A percentile compares a stretch with the other conserved stretches of the same genome.
Evolutionary conservation across 163 green algal genomes (phyloP).

Genomic region (Coccomyxa subellipsoidea): DNA sequence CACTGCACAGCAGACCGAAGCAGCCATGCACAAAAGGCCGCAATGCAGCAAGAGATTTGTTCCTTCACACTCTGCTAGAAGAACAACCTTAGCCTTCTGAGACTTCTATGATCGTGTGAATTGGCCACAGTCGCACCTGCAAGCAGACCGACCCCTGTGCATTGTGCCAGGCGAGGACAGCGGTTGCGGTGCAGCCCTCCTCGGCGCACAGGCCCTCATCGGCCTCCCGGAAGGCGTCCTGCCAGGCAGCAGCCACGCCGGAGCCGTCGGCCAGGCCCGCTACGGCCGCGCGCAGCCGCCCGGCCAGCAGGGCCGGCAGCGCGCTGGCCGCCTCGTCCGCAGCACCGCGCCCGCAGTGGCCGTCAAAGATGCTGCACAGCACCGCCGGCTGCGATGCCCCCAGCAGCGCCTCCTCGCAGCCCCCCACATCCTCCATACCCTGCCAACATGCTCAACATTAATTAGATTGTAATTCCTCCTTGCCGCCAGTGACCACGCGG

Average conservation of each 20-base stretch:
- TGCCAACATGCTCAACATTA: neutral
- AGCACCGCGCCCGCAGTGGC: slow-evolving; percentile 67
- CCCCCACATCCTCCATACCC: slow-evolving; percentile 56
- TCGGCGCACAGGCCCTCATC: slow-evolving; percentile 53
- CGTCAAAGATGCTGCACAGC: slow-evolving; percentile 80
- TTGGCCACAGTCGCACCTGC: too few species aligned
- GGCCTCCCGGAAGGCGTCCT: slow-evolving; percentile 47
- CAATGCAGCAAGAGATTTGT: neutral
- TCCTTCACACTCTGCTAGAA: too few species aligned
- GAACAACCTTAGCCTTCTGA: too few species aligned
- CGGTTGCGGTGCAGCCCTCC: slow-evolving; percentile 80
- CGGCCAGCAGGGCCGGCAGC: slow-evolving; percentile 52
- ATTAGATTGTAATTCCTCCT: neutral
- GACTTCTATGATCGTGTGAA: too few species aligned
- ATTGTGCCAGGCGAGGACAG: slow-evolving; percentile 60
- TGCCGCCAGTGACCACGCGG: neutral
- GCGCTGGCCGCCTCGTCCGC: slow-evolving; percentile 48
- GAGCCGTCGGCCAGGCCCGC: slow-evolving; percentile 8
- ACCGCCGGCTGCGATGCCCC: neutral
- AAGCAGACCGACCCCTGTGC: slow-evolving; percentile 23
- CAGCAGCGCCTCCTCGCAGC: slow-evolving; percentile 39
- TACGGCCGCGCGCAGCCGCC: slow-evolving; percentile 7
- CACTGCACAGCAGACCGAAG: too few species aligned
- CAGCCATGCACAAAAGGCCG: too few species aligned
- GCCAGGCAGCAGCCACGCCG: slow-evolving; percentile 19